phyloP scores from a whole-genome alignment of 495 filamentous ascomycete genomes.

The Ramalina intermedia region DNA sequence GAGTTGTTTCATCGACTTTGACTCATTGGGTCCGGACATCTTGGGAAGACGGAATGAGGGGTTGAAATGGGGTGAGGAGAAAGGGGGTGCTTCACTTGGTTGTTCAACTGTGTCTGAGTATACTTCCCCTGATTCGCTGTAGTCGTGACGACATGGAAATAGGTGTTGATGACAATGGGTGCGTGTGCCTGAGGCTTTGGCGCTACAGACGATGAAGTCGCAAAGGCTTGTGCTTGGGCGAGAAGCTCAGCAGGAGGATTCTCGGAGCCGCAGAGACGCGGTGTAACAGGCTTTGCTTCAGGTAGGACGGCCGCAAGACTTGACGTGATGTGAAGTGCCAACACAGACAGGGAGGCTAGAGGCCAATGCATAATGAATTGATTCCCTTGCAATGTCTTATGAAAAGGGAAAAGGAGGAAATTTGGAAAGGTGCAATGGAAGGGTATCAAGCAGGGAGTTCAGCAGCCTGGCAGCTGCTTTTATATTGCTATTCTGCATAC shows the following conservation, averaged over 20 bases:
- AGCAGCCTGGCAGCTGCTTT: too few relatives aligned
- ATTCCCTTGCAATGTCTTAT: background rate
- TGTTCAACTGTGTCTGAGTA: slow-evolving; percentile 25
- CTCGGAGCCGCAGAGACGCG: slow-evolving; percentile 5
- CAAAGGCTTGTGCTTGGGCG: background rate
- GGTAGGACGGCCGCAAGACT: background rate
- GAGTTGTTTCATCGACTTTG: background rate
- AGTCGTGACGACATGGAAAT: slow-evolving; percentile 49
- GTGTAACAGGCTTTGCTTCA: background rate
- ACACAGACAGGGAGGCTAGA: background rate
- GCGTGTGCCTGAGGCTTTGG: slow-evolving; percentile 2
- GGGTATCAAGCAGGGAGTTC: too few relatives aligned
- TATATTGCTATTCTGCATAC: too few relatives aligned
- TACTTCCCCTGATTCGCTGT: slow-evolving; percentile 33
- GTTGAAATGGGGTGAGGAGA: background rate
- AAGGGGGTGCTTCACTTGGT: slow-evolving; percentile 11
- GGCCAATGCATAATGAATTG: background rate
- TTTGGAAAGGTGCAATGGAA: too few relatives aligned
- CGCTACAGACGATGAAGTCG: background rate
- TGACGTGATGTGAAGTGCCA: background rate
- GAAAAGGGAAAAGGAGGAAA: too few relatives aligned
- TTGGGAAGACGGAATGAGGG: slow-evolving; percentile 1
- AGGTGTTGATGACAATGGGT: slow-evolving; percentile 32
- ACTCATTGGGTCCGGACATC: slow-evolving; percentile 17
- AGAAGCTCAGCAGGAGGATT: slow-evolving; percentile 7